Evolutionary conservation across 495 filamentous ascomycete genomes (phyloP), one percentile per base, ranked within the genome.

Genomic region (Amorphotheca resinae): DNA sequence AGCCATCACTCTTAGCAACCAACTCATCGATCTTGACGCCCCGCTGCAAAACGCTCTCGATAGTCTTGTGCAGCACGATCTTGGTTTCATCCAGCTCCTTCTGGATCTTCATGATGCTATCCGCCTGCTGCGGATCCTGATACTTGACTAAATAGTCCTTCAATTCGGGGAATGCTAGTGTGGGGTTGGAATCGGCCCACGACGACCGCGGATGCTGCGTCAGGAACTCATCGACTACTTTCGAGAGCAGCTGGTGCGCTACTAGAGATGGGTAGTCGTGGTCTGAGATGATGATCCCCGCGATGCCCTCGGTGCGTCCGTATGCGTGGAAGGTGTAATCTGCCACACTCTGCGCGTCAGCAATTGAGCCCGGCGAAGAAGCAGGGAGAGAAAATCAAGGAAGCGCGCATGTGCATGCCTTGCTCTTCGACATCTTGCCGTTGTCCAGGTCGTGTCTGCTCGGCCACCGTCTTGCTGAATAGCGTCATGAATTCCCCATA

Each of bases 61-160:
- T 89, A n/a, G 86, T 91, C 76, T 95, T 93, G 64, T 95, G 87
- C 45, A 98, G 72, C 33, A 93, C 79, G 57, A 95, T 91, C 77
- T 95, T 98, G 43, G 93, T 98, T 72, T 95, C 87, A 51, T 95
- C 87, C 48, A 98, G 70, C 65, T 98, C 88, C 65, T 84, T 81
- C 66, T 96, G 93, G 52, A 96, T 95, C 71, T 82, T 89, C 71
- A 86, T 75, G 54, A 94, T 91, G 64, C 76, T 86, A 64, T 87
- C 87, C 40, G 87, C 88, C 62, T 93, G 74, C 59, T 74, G 67
- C 18, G 88, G 85, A 58, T 94, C 82, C 65, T 95, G 88, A 62
- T 87, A 94, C 54, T 91, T 84, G 54, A 69, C 67, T 41, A 98
- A 76, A 62, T 91, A 85, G 30, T 87, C 84, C 57, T 83, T 76